Evolutionary conservation across 352 stramenopile species (phyloP).

Genomic region (Pythium oligandrum): DNA sequence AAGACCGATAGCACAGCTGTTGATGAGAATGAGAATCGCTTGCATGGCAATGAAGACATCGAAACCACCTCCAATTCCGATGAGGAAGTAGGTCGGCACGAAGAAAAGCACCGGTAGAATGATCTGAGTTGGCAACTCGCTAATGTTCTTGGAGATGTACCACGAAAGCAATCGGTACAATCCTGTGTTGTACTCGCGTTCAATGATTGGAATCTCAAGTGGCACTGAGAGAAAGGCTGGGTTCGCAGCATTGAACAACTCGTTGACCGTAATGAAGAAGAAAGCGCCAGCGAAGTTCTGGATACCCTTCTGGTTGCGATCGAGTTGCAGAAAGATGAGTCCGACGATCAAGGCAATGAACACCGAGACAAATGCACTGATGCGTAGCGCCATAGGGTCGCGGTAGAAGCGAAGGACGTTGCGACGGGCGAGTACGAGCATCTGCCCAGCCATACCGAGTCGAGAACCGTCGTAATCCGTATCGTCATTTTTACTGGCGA

Average conservation of each 20-base stretch:
- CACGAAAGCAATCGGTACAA: slow-evolving; percentile 35
- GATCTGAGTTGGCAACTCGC: slow-evolving; percentile 8
- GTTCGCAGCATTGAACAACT: slow-evolving; percentile 25
- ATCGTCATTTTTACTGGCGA: too few species aligned
- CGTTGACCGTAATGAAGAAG: slow-evolving; percentile 40
- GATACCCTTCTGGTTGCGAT: slow-evolving; percentile 28
- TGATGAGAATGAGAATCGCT: slow-evolving; percentile 29
- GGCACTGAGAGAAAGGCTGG: slow-evolving; percentile 20
- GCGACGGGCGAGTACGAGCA: slow-evolving; percentile 18
- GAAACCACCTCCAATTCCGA: slow-evolving; percentile 20
- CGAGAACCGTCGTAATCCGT: neutral
- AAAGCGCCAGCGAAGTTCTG: slow-evolving; percentile 39
- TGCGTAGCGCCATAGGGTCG: slow-evolving; percentile 25
- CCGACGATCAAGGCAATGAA: slow-evolving; percentile 37
- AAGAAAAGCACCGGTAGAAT: slow-evolving; percentile 7
- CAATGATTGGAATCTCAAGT: slow-evolving; percentile 22
- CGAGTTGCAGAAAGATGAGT: slow-evolving; percentile 42
- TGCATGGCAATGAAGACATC: slow-evolving; percentile 32
- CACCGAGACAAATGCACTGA: slow-evolving; percentile 16
- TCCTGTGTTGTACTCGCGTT: slow-evolving; percentile 36
- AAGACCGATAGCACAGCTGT: slow-evolving; percentile 24
- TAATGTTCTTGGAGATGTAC: slow-evolving; percentile 25
- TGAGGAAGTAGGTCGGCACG: slow-evolving; percentile 7
- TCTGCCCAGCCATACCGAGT: slow-evolving; percentile 16
- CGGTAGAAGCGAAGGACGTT: slow-evolving; percentile 22